Percentiles rank a stretch among this genome's conserved stretches.
Evolutionary conservation across 768 basidiomycete species (phyloP).

Genomic region (Kwoniella shandongensis): DNA sequence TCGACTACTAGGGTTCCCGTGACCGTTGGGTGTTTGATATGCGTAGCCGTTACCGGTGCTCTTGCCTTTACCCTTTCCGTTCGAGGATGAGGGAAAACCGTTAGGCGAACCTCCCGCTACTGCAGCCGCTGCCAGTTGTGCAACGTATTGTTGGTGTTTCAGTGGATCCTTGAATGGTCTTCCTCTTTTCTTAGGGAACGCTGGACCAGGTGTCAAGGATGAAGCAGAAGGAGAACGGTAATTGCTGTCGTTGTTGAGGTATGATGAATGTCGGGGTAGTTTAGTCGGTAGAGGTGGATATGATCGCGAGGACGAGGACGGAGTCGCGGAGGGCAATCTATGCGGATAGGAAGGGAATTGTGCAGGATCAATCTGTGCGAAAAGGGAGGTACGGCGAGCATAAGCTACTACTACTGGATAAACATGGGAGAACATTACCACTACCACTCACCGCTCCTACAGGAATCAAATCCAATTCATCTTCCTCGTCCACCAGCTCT

Average conservation of each 20-base stretch:
- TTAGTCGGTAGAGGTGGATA: slow-evolving; percentile 4
- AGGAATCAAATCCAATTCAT: slow-evolving; percentile 20
- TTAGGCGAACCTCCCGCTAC: neutral
- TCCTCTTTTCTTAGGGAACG: slow-evolving; percentile 7
- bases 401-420: neutral
- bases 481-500: slow-evolving; percentile 24
- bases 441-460: slow-evolving; percentile 3
- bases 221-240: neutral
- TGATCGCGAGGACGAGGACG: slow-evolving; percentile 9
- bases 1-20: slow-evolving; percentile 1
- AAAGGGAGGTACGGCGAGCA: slow-evolving; percentile 1
- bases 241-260: neutral
- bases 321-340: neutral
- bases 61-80: slow-evolving; percentile 19
- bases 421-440: neutral
- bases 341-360: neutral
- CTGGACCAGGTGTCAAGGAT: neutral
- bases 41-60: slow-evolving; percentile 11
- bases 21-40: neutral
- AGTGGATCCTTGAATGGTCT: neutral
- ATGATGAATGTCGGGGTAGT: neutral
- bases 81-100: slow-evolving; percentile 4
- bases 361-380: neutral
- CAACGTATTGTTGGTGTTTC: slow-evolving; percentile 1
- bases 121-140: neutral